Base-by-base conservation (phyloP, 768 basidiomycete genomes). In the Tricholomella constricta region DNA sequence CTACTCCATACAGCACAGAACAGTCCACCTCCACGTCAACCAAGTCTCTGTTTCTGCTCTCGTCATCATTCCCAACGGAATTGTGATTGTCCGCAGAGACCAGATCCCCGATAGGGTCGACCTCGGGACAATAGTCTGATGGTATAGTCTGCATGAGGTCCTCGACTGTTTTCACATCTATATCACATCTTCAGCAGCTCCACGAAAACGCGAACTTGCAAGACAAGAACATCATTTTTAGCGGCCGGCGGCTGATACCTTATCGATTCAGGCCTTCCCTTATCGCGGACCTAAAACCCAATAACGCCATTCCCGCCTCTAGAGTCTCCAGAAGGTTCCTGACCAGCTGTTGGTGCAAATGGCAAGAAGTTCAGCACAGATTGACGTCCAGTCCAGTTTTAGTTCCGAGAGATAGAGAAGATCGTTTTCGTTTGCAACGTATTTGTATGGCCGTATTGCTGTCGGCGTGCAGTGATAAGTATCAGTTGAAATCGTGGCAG, bases 181-280 rank as follows among this genome's bases (percentile, higher is more conserved):
- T 77, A 54, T 88, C 87, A 89, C 84, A 41, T 85, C 84, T 55
- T 90, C 87, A 11, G 86, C 78, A 4, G 86, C 85, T 79, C 79
- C 31, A 90, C 63, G 65, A 90, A 89, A 4, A 81, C 85, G 45
- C 80, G 83, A 35, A 89, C 71, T 69, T 80, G 79, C 12, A 69
- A 62, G 38, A 71, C 52, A 36, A 78, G 64, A 42, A 73, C 59
- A 56, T 71, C 65, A 52, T 70, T 65, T 32, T 58, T 55, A 55
- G 56, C 52, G 37, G 48, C 38, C 46, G 61, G 60, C 23, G 55
- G 59, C 50, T 45, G 35, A 45, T 22, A 32, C 29, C 41, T 48
- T 44, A 22, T 32, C 45, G 48, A 42, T 51, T 41, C 46, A 52
- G 48, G 47, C 36, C 63, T 61, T 61, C 63, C 46, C 55, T 5